A percentile compares a stretch with the other conserved stretches of the same genome.
Conservation (phyloP, 805 yeast genomes). For the baker's yeast (Saccharomyces cerevisiae) region DNA sequence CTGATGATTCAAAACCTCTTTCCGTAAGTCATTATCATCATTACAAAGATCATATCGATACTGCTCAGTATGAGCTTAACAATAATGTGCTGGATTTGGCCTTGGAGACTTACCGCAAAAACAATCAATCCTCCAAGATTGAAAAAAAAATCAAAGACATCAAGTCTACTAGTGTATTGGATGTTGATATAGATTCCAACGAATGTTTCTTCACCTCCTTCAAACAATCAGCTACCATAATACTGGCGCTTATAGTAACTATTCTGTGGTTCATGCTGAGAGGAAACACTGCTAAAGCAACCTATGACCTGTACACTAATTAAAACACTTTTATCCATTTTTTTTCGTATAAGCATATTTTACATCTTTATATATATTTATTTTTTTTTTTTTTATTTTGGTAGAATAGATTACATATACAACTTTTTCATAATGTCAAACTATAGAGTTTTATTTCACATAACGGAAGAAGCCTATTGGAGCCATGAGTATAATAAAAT, state of each 20-base stretch:
- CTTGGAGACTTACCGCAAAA: background rate
- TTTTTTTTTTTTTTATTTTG: background rate
- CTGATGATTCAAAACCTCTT: slow-evolving; percentile 33
- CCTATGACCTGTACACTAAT: background rate
- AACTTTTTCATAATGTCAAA: background rate
- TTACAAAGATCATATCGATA: background rate
- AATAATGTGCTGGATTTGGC: slow-evolving; percentile 6
- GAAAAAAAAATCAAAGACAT: background rate
- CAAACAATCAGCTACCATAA: background rate
- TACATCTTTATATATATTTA: background rate
- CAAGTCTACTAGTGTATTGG: background rate
- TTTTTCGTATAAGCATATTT: background rate
- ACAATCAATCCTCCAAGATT: background rate
- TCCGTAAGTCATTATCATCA: background rate
- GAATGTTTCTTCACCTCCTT: background rate
- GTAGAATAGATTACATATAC: background rate
- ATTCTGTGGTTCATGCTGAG: background rate
- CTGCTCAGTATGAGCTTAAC: background rate
- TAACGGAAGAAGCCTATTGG: background rate
- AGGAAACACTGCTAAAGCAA: background rate
- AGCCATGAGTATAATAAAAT: background rate
- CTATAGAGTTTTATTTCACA: background rate
- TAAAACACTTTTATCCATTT: background rate
- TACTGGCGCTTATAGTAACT: background rate
- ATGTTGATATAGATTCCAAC: background rate